phyloP scores from a whole-genome alignment of 306 rosid genomes.

The Rubus parviflorus region DNA sequence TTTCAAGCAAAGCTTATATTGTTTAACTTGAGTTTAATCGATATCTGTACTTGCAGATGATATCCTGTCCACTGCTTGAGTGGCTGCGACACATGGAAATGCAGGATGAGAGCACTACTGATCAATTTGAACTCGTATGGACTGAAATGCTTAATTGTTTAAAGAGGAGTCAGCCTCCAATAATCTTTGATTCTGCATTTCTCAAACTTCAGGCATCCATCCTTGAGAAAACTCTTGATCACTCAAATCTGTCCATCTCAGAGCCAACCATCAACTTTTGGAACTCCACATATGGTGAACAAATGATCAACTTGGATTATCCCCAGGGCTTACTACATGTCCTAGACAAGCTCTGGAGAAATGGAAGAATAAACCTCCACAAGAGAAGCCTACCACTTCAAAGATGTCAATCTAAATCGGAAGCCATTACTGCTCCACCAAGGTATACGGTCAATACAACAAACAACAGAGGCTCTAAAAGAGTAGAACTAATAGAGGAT shows the following conservation, averaged over 20 bases:
- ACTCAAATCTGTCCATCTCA: slow-evolving; percentile 63
- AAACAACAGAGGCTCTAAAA: slow-evolving; percentile 56
- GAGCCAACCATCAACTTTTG: slow-evolving; percentile 66
- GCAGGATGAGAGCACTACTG: slow-evolving; percentile 40
- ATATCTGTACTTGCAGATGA: slow-evolving; percentile 40
- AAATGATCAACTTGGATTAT: slow-evolving; percentile 46
- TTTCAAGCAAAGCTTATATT: not conserved
- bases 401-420: slow-evolving; percentile 40
- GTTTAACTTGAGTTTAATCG: not conserved
- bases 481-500: slow-evolving; percentile 48
- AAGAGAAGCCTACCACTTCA: slow-evolving; percentile 53
- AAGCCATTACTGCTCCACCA: slow-evolving; percentile 28
- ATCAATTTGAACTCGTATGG: slow-evolving; percentile 60
- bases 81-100: slow-evolving; percentile 56
- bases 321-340: slow-evolving; percentile 61
- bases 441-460: slow-evolving; percentile 50
- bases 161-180: slow-evolving; percentile 55
- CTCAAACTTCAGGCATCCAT: slow-evolving; percentile 61
- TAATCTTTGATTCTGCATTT: slow-evolving; percentile 57
- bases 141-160: slow-evolving; percentile 53
- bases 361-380: slow-evolving; percentile 60
- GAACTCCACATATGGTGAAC: slow-evolving; percentile 72
- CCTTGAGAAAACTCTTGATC: slow-evolving; percentile 72
- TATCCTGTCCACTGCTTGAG: slow-evolving; percentile 60
- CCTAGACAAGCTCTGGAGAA: slow-evolving; percentile 68